Conservation (phyloP, 2,329 filamentous ascomycete genomes). For the Simplicillium sp. region DNA sequence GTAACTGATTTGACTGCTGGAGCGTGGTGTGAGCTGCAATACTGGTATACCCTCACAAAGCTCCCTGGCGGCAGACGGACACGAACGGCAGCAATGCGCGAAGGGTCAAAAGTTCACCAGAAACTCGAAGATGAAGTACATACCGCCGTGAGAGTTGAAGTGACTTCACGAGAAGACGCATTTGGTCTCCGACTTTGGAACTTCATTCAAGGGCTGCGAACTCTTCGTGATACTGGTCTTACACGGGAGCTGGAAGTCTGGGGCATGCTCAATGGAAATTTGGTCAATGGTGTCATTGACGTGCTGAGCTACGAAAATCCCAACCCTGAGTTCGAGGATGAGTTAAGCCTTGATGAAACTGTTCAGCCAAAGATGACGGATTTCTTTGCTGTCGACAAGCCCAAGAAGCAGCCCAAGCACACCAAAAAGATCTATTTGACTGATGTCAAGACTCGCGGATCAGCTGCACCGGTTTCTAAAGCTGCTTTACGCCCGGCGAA, state of each 20-base stretch:
- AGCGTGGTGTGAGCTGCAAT: constrained; percentile 93
- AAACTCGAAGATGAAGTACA: constrained; percentile 80
- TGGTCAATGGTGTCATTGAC: constrained; percentile 87
- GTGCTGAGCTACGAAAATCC: constrained; percentile 71
- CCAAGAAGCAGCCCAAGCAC: background rate
- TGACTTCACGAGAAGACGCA: constrained; percentile 67
- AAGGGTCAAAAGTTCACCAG: constrained; percentile 71
- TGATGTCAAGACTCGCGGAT: constrained; percentile 78
- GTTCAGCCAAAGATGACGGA: constrained; percentile 28
- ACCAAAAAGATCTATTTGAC: constrained; percentile 56
- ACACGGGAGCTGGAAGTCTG: constrained; percentile 76
- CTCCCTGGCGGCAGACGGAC: constrained; percentile 63
- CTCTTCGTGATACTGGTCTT: constrained; percentile 58
- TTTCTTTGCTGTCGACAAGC: constrained; percentile 24
- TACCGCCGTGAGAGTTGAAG: constrained; percentile 61
- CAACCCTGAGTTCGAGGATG: constrained; percentile 58
- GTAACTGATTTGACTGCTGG: constrained; percentile 84
- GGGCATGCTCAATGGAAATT: constrained; percentile 71
- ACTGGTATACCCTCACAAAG: constrained; percentile 75
- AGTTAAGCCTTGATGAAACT: constrained; percentile 29
- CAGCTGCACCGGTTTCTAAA: constrained; percentile 52
- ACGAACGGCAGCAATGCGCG: constrained; percentile 73
- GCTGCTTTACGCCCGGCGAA: constrained; percentile 66
- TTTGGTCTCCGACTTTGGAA: constrained; percentile 87
- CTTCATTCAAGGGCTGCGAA: constrained; percentile 73